Conservation (phyloP, 164 flowering plant species). For the Umbellularia californica region DNA sequence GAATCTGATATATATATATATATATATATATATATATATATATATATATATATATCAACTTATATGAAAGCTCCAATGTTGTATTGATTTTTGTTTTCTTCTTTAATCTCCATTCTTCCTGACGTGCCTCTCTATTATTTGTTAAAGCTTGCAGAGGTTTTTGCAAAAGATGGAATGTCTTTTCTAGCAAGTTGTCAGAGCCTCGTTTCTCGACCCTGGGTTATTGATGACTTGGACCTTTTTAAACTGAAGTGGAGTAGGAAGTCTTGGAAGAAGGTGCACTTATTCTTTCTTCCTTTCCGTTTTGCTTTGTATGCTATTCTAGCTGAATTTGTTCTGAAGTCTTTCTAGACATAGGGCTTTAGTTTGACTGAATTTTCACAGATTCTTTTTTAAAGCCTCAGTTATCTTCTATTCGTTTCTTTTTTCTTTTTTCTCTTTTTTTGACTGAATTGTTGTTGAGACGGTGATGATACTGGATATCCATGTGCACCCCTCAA, state of each 20-base stretch:
- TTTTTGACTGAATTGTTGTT: not conserved
- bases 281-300: conserved; percentile 1
- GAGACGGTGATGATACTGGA: not conserved
- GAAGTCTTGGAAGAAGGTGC: conserved; percentile 87
- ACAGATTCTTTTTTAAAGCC: not conserved
- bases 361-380: not conserved
- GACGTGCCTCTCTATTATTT: conserved; percentile 6
- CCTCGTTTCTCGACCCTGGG: conserved; percentile 97
- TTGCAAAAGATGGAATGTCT: conserved; percentile 96
- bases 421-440: too few species aligned
- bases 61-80: not conserved
- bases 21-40: not conserved
- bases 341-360: not conserved
- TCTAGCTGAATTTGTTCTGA: not conserved
- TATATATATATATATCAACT: not conserved
- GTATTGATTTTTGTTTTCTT: not conserved
- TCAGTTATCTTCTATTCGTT: too few species aligned
- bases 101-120: not conserved
- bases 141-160: conserved; percentile 97
- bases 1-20: not conserved
- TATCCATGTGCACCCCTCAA: not conserved
- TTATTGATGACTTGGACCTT: conserved; percentile 83
- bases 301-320: not conserved
- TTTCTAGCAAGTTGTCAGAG: conserved; percentile 91
- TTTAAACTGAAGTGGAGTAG: conserved; percentile 72